Percentiles rank a stretch among this genome's conserved stretches.
Evolutionary conservation across 1,284 basidiomycete genomes (phyloP).

Genomic region (Cystobasidium pallidum): DNA sequence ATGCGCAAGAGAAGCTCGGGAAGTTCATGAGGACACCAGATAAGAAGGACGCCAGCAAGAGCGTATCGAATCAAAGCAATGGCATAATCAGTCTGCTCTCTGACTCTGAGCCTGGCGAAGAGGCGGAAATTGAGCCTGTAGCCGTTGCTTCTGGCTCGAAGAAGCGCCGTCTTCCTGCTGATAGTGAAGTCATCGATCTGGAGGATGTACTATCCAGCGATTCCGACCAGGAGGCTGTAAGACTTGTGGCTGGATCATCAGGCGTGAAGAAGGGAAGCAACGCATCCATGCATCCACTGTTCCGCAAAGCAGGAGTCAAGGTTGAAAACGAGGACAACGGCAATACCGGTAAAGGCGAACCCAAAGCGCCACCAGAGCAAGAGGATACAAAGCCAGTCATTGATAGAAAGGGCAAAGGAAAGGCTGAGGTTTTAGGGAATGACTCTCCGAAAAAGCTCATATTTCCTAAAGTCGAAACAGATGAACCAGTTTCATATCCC

Average conservation of each 20-base stretch:
- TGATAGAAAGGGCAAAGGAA: constrained; percentile 36
- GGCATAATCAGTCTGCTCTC: constrained; percentile 39
- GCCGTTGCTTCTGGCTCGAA: constrained; percentile 23
- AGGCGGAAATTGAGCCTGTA: constrained; percentile 14
- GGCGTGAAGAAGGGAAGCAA: constrained; percentile 5
- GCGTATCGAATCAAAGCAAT: constrained; percentile 5
- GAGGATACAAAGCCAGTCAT: constrained; percentile 21
- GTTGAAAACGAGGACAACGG: background rate
- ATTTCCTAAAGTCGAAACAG: constrained; percentile 5
- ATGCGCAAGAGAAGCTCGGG: constrained; percentile 34
- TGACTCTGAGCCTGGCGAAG: constrained; percentile 25
- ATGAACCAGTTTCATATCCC: constrained; percentile 42
- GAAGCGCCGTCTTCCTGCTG: constrained; percentile 1
- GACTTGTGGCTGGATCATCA: constrained; percentile 9
- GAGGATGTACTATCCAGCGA: constrained; percentile 24
- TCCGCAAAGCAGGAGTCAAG: constrained; percentile 21
- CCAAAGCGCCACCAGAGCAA: background rate
- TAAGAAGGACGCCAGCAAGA: constrained; percentile 25
- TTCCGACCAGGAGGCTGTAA: constrained; percentile 25
- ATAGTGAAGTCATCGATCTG: constrained; percentile 41
- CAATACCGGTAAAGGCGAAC: background rate
- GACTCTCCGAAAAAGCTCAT: constrained; percentile 41
- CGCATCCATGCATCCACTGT: constrained; percentile 26
- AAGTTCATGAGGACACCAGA: constrained; percentile 40
- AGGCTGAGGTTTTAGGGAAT: constrained; percentile 3